A percentile compares a stretch with the other conserved stretches of the same genome.
phyloP scores from a whole-genome alignment of 306 rosid genomes.

The Rosa persica region DNA sequence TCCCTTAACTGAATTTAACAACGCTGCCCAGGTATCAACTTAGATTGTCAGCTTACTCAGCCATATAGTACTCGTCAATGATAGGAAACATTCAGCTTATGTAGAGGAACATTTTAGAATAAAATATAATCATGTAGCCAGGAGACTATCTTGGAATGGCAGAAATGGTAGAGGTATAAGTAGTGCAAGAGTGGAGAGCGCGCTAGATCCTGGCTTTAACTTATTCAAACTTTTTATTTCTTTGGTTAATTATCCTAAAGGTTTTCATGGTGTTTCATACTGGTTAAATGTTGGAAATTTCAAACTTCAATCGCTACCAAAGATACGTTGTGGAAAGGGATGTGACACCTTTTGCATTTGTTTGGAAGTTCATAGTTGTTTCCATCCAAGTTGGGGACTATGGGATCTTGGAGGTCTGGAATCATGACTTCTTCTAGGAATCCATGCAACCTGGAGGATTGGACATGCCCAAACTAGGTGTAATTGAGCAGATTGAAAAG shows the following conservation, averaged over 20 bases:
- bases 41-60: slow-evolving; percentile 16
- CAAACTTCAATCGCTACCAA: neutral
- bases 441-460: slow-evolving; percentile 97
- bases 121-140: neutral
- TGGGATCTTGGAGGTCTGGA: slow-evolving; percentile 68
- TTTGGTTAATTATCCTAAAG: neutral
- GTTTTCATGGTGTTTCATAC: neutral
- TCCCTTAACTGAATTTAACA: slow-evolving; percentile 87
- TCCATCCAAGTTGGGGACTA: neutral
- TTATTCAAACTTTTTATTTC: neutral
- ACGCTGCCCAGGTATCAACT: slow-evolving; percentile 80
- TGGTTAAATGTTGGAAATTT: neutral
- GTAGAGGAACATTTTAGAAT: neutral
- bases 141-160: neutral
- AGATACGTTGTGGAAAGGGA: neutral
- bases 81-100: neutral
- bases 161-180: too few relatives aligned
- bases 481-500: slow-evolving; percentile 75
- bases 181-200: too few relatives aligned
- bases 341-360: neutral
- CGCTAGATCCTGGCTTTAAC: too few relatives aligned
- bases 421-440: slow-evolving; percentile 95
- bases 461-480: slow-evolving; percentile 60
- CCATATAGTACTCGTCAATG: neutral
- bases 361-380: neutral